These are phyloP conservation scores for Xylaria hypoxylon DNA, from an alignment of 2,329 filamentous ascomycete species.

Conservation along the genomic window DNA sequence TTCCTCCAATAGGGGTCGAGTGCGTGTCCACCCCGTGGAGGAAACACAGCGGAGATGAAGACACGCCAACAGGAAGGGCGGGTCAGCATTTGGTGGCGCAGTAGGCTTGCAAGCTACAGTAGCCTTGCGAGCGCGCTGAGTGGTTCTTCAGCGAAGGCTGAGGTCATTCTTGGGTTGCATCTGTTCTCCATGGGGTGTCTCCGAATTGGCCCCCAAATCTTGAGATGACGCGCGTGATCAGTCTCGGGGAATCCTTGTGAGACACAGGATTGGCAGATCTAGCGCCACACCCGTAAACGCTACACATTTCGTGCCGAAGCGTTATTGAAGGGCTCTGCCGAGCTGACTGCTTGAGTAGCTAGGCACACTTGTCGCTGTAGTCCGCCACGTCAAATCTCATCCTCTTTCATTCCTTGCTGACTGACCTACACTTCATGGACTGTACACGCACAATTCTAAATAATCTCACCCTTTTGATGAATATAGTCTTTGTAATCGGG, in stretches of 20 bases:
- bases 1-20: conserved; percentile 12
- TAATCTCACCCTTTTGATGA: conserved; percentile 5
- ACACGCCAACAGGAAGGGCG: conserved; percentile 9
- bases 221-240: conserved; percentile 37
- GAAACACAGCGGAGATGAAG: conserved; percentile 6
- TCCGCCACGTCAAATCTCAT: conserved; percentile 21
- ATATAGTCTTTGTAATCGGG: not conserved
- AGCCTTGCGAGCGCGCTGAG: conserved; percentile 20
- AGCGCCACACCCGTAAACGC: conserved; percentile 31
- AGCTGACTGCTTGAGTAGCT: conserved; percentile 27
- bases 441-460: conserved; percentile 1
- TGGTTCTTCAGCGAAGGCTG: conserved; percentile 34
- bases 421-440: conserved; percentile 11
- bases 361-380: not conserved
- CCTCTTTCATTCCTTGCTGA: conserved; percentile 12
- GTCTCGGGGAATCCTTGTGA: conserved; percentile 29
- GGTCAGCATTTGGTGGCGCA: conserved; percentile 12
- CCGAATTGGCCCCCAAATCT: conserved; percentile 29
- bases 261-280: conserved; percentile 33
- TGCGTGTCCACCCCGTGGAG: conserved; percentile 4
- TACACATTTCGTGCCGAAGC: conserved; percentile 11
- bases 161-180: conserved; percentile 36
- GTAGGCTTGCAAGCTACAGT: conserved; percentile 3
- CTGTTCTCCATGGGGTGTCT: conserved; percentile 28
- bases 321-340: conserved; percentile 18